These are phyloP conservation scores for Globisporangium camurandrum DNA, from an alignment of 352 stramenopile species.

Conservation along the genomic window DNA sequence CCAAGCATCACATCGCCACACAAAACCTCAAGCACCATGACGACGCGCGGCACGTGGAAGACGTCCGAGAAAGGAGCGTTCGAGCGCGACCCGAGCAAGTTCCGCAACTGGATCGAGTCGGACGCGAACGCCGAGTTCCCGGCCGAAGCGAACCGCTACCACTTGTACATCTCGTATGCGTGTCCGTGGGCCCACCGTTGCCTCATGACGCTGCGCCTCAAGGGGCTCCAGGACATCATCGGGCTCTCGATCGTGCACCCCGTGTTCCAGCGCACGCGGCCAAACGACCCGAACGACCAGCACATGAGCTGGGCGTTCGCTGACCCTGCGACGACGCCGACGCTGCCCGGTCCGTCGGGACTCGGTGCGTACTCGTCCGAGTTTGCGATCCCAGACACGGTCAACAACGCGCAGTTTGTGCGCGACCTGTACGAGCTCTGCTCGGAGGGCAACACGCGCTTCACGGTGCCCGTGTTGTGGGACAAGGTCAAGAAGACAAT, in stretches of 20 bases:
- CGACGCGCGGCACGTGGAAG: slow-evolving; percentile 48
- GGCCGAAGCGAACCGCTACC: slow-evolving; percentile 72
- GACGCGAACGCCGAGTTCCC: slow-evolving; percentile 54
- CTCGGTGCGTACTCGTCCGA: slow-evolving; percentile 63
- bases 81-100: slow-evolving; percentile 63
- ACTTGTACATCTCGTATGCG: slow-evolving; percentile 94
- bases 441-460: slow-evolving; percentile 68
- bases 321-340: slow-evolving; percentile 55
- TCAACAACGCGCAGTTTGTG: slow-evolving; percentile 59
- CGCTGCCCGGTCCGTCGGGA: slow-evolving; percentile 54
- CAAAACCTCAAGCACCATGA: slow-evolving; percentile 28
- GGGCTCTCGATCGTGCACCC: slow-evolving; percentile 88
- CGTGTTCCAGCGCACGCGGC: slow-evolving; percentile 71
- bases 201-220: slow-evolving; percentile 86
- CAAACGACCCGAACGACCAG: slow-evolving; percentile 57
- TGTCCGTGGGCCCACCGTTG: slow-evolving; percentile 88
- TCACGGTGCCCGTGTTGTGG: slow-evolving; percentile 88
- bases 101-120: slow-evolving; percentile 75
- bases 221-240: slow-evolving; percentile 94
- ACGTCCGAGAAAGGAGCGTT: slow-evolving; percentile 68
- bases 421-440: slow-evolving; percentile 80
- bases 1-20: neutral
- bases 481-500: slow-evolving; percentile 88
- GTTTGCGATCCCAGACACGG: slow-evolving; percentile 45
- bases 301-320: slow-evolving; percentile 80